These are phyloP conservation scores for Backusella circina DNA, from an alignment of 192 early-diverging fungal genomes.

Conservation along the genomic window DNA sequence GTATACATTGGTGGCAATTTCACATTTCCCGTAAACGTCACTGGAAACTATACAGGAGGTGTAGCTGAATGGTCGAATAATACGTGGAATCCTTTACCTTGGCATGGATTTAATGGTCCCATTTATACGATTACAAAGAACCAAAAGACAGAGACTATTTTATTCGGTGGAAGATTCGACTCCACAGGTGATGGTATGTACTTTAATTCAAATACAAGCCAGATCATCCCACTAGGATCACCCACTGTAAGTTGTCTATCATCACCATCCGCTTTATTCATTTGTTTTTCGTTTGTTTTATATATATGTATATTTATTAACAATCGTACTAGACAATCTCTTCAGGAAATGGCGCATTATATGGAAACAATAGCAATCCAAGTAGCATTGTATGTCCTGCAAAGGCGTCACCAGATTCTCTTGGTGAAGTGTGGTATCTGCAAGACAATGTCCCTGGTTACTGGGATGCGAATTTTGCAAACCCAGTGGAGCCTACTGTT, in stretches of 20 bases:
- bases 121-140: slow-evolving; percentile 57
- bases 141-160: slow-evolving; percentile 43
- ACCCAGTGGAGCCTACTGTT: slow-evolving; percentile 54
- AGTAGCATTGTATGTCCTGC: slow-evolving; percentile 20
- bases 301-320: background rate
- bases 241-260: slow-evolving; percentile 27
- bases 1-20: slow-evolving; percentile 34
- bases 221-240: slow-evolving; percentile 44
- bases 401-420: background rate
- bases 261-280: background rate
- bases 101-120: slow-evolving; percentile 65
- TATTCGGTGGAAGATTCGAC: slow-evolving; percentile 70
- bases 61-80: slow-evolving; percentile 21
- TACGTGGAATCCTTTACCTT: slow-evolving; percentile 55
- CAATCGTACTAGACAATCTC: slow-evolving; percentile 26
- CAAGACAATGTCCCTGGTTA: slow-evolving; percentile 64
- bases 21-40: slow-evolving; percentile 10
- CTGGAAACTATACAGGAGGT: slow-evolving; percentile 3
- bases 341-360: slow-evolving; percentile 50
- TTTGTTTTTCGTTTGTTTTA: background rate
- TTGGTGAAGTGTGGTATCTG: slow-evolving; percentile 60
- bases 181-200: slow-evolving; percentile 60
- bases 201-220: slow-evolving; percentile 38
- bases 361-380: slow-evolving; percentile 41
- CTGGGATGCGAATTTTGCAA: slow-evolving; percentile 58